Base-by-base conservation (phyloP, 441 rosid genomes). In the Biscutella laevigata region DNA sequence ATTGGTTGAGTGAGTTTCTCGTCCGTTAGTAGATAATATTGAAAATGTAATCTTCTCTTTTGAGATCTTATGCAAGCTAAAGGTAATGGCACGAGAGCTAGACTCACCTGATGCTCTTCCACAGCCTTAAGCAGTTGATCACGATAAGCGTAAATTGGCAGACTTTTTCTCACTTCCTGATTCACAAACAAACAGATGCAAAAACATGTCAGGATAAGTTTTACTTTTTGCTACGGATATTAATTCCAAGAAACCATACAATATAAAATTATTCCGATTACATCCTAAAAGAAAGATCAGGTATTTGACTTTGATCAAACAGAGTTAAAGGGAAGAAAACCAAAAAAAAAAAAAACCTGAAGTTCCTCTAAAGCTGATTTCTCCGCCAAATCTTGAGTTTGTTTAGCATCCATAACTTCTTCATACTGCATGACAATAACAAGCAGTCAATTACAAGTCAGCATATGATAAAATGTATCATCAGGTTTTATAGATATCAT, bases 81-180 rank as follows among this genome's bases (percentile, higher is more conserved):
- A n/a, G n/a, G n/a, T n/a, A n/a, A n/a, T n/a, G n/a, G 10, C 25
- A 64, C 17, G 28, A 65, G 19, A 51, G 36, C 19, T 66, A 29
- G 38, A 43, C 44, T 66, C 47, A 90, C 98, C 90, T 88, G 97
- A 72, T 77, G 77, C 21, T 76, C 72, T 35, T 71, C 59, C 63
- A 88, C 72, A 58, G 99, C 95, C 70, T 77, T 49, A 50, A 92
- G 95, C 29, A 92, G 71, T 41, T 78, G 76, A 24, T 84, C 95
- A 53, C 97, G 86, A 59, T 77, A 86, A 7, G 72, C 84, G 65
- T 80, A 92, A 41, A 88, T 81, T 24, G 99, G 99, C 40, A 92
- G 76, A 60, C 77, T 75, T 76, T 74, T 92, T 41, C 95, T 73
- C 19, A 86, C 99, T 57, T 75, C 96, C 95, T 90, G 74, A 69